Percentiles rank a stretch among this genome's conserved stretches.
Conservation (phyloP, 2,329 filamentous ascomycete species). For the Arthroderma sp. region DNA sequence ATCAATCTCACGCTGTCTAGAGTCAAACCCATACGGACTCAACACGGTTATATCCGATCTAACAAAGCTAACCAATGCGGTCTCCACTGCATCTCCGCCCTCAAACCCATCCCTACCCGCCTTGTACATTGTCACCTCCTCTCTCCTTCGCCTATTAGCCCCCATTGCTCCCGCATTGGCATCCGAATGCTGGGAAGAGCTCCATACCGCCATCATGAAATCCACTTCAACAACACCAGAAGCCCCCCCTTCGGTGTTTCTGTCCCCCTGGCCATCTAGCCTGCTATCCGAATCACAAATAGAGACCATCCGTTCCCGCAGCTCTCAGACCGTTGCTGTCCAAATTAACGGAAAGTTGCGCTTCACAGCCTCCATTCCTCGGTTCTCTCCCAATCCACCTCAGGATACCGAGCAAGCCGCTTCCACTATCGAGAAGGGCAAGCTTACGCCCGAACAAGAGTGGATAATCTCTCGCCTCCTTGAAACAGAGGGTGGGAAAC, state of each 20-base stretch:
- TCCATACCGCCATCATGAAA: slow-evolving; percentile 27
- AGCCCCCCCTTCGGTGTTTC: slow-evolving; percentile 28
- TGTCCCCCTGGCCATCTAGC: slow-evolving; percentile 43
- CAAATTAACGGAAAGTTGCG: slow-evolving; percentile 70
- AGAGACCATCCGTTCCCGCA: slow-evolving; percentile 37
- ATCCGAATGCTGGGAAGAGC: slow-evolving; percentile 63
- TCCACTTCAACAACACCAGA: slow-evolving; percentile 1
- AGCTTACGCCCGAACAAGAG: slow-evolving; percentile 31
- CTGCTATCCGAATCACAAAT: slow-evolving; percentile 26
- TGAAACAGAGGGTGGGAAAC: slow-evolving; percentile 45
- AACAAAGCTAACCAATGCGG: slow-evolving; percentile 63
- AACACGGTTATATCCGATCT: slow-evolving; percentile 77
- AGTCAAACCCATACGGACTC: slow-evolving; percentile 57
- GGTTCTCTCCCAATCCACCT: slow-evolving; percentile 23
- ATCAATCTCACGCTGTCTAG: slow-evolving; percentile 55
- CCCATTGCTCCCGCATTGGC: slow-evolving; percentile 69
- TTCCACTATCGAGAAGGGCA: slow-evolving; percentile 7
- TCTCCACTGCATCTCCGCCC: slow-evolving; percentile 36
- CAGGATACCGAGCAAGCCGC: background rate
- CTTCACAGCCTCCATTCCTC: slow-evolving; percentile 52
- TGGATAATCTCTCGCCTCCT: slow-evolving; percentile 53
- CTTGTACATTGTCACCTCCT: slow-evolving; percentile 35
- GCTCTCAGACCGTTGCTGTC: slow-evolving; percentile 44
- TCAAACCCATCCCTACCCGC: slow-evolving; percentile 21
- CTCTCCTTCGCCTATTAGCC: slow-evolving; percentile 58